These are phyloP conservation scores for Cladosporium sphaerospermum DNA, from an alignment of 2,329 filamentous ascomycete genomes.

Conservation along the genomic window DNA sequence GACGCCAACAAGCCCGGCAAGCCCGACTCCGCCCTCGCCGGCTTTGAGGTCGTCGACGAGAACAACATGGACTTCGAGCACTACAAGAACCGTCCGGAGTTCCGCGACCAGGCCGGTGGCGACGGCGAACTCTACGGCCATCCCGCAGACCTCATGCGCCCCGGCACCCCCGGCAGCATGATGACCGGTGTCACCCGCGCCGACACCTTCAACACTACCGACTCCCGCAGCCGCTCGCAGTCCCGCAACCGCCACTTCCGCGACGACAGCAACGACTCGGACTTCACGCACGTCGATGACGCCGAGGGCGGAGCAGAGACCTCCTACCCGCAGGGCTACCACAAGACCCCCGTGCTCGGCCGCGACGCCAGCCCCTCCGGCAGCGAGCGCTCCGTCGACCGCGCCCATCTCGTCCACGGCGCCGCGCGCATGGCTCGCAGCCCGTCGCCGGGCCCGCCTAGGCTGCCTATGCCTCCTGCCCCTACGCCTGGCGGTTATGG, in stretches of 20 bases:
- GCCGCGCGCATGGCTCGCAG: conserved; percentile 27
- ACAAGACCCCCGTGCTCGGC: conserved; percentile 37
- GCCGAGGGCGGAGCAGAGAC: conserved; percentile 29
- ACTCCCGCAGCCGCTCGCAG: conserved; percentile 20
- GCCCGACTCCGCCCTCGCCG: conserved; percentile 32
- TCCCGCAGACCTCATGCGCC: conserved; percentile 52
- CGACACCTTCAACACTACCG: conserved; percentile 25
- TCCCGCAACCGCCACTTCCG: conserved; percentile 17
- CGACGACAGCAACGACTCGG: conserved; percentile 20
- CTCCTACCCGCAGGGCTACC: conserved; percentile 43
- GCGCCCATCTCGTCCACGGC: conserved; percentile 16
- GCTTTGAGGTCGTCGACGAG: conserved; percentile 84
- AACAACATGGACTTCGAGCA: conserved; percentile 81
- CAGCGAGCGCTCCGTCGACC: conserved; percentile 14
- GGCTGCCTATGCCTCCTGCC: conserved; percentile 4
- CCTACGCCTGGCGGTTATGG: conserved; percentile 25
- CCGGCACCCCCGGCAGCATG: conserved; percentile 55
- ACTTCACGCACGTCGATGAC: conserved; percentile 23
- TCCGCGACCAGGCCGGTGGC: conserved; percentile 79
- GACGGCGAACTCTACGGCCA: conserved; percentile 53
- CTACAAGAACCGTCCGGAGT: conserved; percentile 85
- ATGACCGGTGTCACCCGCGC: conserved; percentile 26
- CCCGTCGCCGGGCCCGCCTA: conserved; percentile 14
- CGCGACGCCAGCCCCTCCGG: conserved; percentile 39
- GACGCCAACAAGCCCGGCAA: conserved; percentile 53